A percentile compares a stretch with the other conserved stretches of the same genome.
These are phyloP conservation scores for Xylariomycetidae sp. DNA, from an alignment of 2,329 filamentous ascomycete species.

Conservation along the genomic window DNA sequence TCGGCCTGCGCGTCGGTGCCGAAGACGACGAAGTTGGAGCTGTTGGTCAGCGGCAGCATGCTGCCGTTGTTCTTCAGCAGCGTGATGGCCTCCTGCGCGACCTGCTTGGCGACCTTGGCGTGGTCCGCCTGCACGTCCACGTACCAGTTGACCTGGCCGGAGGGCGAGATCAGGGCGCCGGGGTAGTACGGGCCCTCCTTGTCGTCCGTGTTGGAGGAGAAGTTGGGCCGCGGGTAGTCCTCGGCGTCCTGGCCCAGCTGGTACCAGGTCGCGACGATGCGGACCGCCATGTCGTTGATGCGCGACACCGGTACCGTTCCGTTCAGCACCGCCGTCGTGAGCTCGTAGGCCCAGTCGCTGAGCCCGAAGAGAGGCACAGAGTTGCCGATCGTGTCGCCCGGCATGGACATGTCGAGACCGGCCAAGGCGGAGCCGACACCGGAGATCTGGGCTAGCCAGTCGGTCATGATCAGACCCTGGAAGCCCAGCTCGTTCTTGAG, in stretches of 20 bases:
- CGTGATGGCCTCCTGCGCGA: constrained; percentile 53
- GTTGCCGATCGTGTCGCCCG: constrained; percentile 47
- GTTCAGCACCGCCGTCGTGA: constrained; percentile 49
- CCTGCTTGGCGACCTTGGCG: constrained; percentile 40
- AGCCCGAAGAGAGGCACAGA: constrained; percentile 43
- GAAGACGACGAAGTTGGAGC: constrained; percentile 38
- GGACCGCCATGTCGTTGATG: constrained; percentile 50
- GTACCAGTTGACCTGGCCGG: constrained; percentile 62
- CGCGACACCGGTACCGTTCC: constrained; percentile 50
- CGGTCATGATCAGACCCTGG: constrained; percentile 64
- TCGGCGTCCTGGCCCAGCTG: constrained; percentile 50
- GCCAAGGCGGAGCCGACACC: constrained; percentile 69
- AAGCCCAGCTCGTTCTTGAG: constrained; percentile 71
- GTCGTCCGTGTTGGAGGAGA: constrained; percentile 52
- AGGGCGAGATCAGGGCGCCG: constrained; percentile 51
- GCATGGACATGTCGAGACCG: constrained; percentile 61
- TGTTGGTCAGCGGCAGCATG: constrained; percentile 41
- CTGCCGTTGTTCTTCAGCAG: constrained; percentile 59
- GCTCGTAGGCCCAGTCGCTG: constrained; percentile 49
- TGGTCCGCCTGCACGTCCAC: constrained; percentile 55
- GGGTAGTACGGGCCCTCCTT: constrained; percentile 51
- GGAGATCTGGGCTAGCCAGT: constrained; percentile 70
- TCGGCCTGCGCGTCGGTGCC: constrained; percentile 47
- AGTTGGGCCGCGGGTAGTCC: constrained; percentile 50
- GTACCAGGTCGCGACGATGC: constrained; percentile 55